Evolutionary conservation across 2,329 filamentous ascomycete species (phyloP), one percentile per base, ranked within the genome.

Genomic region (Arthrobotrys megalospora): DNA sequence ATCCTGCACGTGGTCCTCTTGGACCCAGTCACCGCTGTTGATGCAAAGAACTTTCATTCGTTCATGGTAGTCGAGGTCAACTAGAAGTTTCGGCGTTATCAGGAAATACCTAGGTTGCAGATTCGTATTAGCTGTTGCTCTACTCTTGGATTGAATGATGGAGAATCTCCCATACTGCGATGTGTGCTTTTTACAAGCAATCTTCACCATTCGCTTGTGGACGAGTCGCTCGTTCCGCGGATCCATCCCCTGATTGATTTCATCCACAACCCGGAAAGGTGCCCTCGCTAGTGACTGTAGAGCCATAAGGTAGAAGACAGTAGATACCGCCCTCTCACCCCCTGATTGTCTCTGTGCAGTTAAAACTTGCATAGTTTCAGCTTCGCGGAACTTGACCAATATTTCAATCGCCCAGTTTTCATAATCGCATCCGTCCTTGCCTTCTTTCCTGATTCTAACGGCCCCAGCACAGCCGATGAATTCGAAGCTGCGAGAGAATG

Each of bases 221-320:
- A 99, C 94, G 90, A 97, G 96, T 81, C 96, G 92, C 85, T 99
- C 96, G 85, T 99, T 99, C 82, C 96, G 91, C 50, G 95, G 96
- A 84, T 99, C 96, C 96, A 99, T 99, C 81, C 96, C 96, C 85
- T 99, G 96, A 83, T 99, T 99, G 87, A 99, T 99, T 86, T 99
- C 96, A 85, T 99, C 96, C 76, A 99, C 96, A 62, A 99, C 95
- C 65, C 96, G 93, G 89, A 99, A 99, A 0, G 96, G 96, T 2
- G 94, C 94, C 82, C 94, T 92, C 14, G 96, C 95, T 82, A 99
- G 91, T 62, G 93, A 93, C 84, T 99, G 96, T 28, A 99, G 89
- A 4, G 96, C 93, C 94, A 99, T 98, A 71, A 99, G 93, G 86
- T 96, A 99, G 88, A 98, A 99, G 83, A 98, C 97, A 12, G 96